These are phyloP conservation scores for Aphanoascus verrucosus DNA, from an alignment of 2,329 filamentous ascomycete genomes.

Conservation along the genomic window DNA sequence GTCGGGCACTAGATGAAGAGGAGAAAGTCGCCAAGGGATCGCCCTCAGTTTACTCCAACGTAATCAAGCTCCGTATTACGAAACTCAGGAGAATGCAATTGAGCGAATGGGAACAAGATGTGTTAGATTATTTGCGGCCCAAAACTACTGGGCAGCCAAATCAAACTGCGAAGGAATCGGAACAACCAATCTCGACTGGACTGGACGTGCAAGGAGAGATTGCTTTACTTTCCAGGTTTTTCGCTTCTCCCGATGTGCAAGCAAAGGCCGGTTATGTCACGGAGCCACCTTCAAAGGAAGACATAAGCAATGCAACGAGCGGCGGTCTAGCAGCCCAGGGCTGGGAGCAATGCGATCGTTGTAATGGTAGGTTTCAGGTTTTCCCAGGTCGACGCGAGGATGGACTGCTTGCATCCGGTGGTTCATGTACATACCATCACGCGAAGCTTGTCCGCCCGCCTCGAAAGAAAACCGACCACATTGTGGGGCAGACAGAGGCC, in stretches of 20 bases:
- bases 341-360: slow-evolving; percentile 85
- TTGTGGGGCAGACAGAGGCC: slow-evolving; percentile 47
- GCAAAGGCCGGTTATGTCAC: slow-evolving; percentile 52
- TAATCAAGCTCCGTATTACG: slow-evolving; percentile 71
- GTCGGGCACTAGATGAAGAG: slow-evolving; percentile 53
- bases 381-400: slow-evolving; percentile 71
- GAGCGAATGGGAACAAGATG: slow-evolving; percentile 59
- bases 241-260: slow-evolving; percentile 23
- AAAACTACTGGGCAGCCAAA: neutral
- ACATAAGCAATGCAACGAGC: slow-evolving; percentile 55
- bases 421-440: slow-evolving; percentile 70
- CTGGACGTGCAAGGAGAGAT: slow-evolving; percentile 56
- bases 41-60: slow-evolving; percentile 63
- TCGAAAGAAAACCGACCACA: slow-evolving; percentile 43
- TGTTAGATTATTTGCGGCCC: slow-evolving; percentile 34
- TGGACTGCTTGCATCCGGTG: slow-evolving; percentile 67
- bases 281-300: slow-evolving; percentile 51
- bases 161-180: slow-evolving; percentile 12
- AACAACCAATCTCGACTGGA: slow-evolving; percentile 52
- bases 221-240: slow-evolving; percentile 38
- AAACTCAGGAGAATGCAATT: slow-evolving; percentile 63
- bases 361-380: slow-evolving; percentile 75
- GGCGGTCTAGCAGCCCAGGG: slow-evolving; percentile 58
- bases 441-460: slow-evolving; percentile 55
- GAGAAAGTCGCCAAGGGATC: slow-evolving; percentile 60